Evolutionary conservation across 1,284 basidiomycete species (phyloP), one percentile per base, ranked within the genome.

Genomic region (Pseudozyma tsukubaensis): DNA sequence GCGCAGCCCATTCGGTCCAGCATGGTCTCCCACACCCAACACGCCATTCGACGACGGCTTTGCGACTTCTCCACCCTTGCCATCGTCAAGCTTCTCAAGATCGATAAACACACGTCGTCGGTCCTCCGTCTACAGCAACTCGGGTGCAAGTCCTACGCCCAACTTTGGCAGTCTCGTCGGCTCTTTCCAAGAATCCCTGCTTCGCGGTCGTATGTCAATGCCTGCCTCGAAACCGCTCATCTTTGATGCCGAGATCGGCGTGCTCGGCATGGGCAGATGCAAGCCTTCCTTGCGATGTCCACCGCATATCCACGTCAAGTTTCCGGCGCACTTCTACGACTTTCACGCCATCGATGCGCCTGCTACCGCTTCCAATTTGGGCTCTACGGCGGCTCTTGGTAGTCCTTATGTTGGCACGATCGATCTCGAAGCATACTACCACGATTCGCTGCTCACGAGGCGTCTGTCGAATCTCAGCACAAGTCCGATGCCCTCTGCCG

Each of bases 361-460:
- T 35, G 29, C 53, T 2, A 53, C 57, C 6, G 39, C 53, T 1
- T 21, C 51, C 14, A 59, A 44, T 32, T 7, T 47, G 8, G 71
- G 59, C 36, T 59, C 60, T 21, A 63, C 65, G 2, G 60, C 61
- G 12, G 68, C 64, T 24, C 60, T 72, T 7, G 76, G 80, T 12
- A 82, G 73, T 18, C 85, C 85, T 1, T 86, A 85, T 57, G 85
- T 86, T 16, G 85, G 85, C 1, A 83, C 81, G 13, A 67, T 86
- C 65, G 85, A 86, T 59, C 72, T 86, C 21, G 84, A 85, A 35
- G 50, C 65, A 1, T 79, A 85, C 61, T 85, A 81, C 50, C 47
- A 69, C 50, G 56, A 62, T 37, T 13, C 40, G 16, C 55, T 76
- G 21, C 52, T 71, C n/a, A 24, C 68, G 7, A 9, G 40, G 1